Evolutionary conservation across 306 rosid species (phyloP), one percentile per base, ranked within the genome.

Genomic region (Dalbergia cochinchinensis): DNA sequence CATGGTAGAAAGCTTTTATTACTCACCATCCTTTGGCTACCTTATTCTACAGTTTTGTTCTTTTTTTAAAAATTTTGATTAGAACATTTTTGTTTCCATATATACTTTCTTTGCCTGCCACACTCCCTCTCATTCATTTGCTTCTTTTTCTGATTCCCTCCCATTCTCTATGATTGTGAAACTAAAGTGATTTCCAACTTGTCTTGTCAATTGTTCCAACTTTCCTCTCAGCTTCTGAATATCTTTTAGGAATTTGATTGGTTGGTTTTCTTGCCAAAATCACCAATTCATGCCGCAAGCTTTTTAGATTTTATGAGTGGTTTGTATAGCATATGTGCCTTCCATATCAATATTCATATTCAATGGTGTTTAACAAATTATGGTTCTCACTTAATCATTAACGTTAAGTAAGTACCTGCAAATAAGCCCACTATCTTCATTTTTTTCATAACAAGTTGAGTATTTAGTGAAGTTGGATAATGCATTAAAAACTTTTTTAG

Each of bases 131-230:
- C 22, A 41, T 66, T 77, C 66, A 77, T 53, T 55, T 77, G 37
- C 39, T 68, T 69, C 42, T 68, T 81, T 80, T 65, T 68, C 1
- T 69, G 18, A 82, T 69, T 82, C 82, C 62, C 26, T 76, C 71
- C 62, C 71, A 69, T 82, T 76, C 72, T 45, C 55, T 76, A 9
- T 54, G 44, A 41, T 69, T 60, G 81, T 54, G 67, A 69, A 76
- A 22, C 44, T 50, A 64, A 65, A 66, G 51, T 12, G 10, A 60
- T 48, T 67, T 68, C 81, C 69, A 81, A 59, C 47, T 37, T 74
- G 15, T 34, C 11, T 74, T 58, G 58, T 67, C 57, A 74, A 18
- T 35, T 75, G 2, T 68, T 15, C 45, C 55, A 63, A 11, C 41
- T 58, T 65, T 70, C 78, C 35, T 82, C 73, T 4, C 74, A 62